Conservation (phyloP, 2,329 filamentous ascomycete species). For the Aspergillus terreus region DNA sequence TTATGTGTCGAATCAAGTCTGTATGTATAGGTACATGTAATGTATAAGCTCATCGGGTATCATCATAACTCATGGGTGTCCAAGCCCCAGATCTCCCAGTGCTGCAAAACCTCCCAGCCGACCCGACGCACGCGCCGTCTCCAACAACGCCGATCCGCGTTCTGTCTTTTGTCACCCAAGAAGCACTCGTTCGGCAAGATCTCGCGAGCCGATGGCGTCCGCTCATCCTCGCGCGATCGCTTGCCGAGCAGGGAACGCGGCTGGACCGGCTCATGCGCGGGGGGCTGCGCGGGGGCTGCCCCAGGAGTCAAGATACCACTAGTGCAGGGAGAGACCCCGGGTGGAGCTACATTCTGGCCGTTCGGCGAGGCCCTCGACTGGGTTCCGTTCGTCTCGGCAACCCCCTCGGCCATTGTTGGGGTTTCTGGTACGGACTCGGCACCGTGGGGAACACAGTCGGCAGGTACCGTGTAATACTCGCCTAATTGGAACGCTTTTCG, state of each 20-base stretch:
- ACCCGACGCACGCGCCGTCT: constrained; percentile 34
- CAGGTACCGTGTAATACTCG: constrained; percentile 33
- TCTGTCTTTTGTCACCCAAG: constrained; percentile 12
- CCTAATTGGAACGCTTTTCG: constrained; percentile 38
- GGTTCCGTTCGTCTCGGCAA: constrained; percentile 2
- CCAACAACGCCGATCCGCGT: constrained; percentile 22
- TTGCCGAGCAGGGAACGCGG: constrained; percentile 18
- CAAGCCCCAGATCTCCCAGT: constrained; percentile 44
- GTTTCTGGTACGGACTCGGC: not conserved
- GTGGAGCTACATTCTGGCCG: not conserved
- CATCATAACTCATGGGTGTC: constrained; percentile 37
- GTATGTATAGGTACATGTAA: too few relatives aligned
- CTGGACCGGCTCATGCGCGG: not conserved
- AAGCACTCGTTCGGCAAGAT: constrained; percentile 30
- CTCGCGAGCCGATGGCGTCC: constrained; percentile 9
- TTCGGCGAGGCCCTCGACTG: not conserved
- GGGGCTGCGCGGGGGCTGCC: too few relatives aligned
- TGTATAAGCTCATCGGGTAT: not conserved
- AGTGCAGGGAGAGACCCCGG: not conserved
- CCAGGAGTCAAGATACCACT: constrained; percentile 3
- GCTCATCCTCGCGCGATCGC: constrained; percentile 14
- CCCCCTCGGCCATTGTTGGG: not conserved
- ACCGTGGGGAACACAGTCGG: constrained; percentile 1
- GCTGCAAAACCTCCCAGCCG: constrained; percentile 38
- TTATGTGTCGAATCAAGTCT: not conserved